Evolutionary conservation across 768 basidiomycete genomes (phyloP).

Genomic region (Phylloporus sp.): DNA sequence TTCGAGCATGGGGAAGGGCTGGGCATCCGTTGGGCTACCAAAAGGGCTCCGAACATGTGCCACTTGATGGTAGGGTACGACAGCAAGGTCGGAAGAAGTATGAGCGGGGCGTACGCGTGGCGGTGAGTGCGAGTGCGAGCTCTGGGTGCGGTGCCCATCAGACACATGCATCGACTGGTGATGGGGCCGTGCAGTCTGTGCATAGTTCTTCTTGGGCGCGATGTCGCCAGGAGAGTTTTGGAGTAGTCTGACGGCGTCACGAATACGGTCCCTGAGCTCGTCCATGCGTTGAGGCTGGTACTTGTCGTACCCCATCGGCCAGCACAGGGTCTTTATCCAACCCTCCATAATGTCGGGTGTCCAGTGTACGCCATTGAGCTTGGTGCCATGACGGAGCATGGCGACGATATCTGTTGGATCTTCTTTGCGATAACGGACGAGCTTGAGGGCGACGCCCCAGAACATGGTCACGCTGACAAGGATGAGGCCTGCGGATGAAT

Average conservation of each 20-base stretch:
- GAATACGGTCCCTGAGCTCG: conserved; percentile 49
- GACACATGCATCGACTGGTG: conserved; percentile 10
- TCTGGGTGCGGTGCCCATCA: conserved; percentile 1
- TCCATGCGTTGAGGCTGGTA: conserved; percentile 44
- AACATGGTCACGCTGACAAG: conserved; percentile 64
- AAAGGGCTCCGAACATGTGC: conserved; percentile 5
- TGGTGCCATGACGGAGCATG: conserved; percentile 56
- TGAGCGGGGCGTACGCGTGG: not conserved
- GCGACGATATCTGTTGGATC: conserved; percentile 65
- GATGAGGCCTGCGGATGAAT: conserved; percentile 48
- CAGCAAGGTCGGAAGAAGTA: not conserved
- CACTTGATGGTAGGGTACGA: not conserved
- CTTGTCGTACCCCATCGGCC: conserved; percentile 57
- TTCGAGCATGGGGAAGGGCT: conserved; percentile 18
- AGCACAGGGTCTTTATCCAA: conserved; percentile 58
- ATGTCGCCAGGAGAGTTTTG: conserved; percentile 17
- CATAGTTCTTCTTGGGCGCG: not conserved
- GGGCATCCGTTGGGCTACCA: not conserved
- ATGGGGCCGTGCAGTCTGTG: conserved; percentile 4
- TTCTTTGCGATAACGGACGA: conserved; percentile 62
- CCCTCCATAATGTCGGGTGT: conserved; percentile 47
- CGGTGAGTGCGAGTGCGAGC: not conserved
- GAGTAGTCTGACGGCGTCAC: conserved; percentile 44
- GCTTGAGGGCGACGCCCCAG: conserved; percentile 71
- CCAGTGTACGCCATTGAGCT: conserved; percentile 54